phyloP scores from a whole-genome alignment of 495 filamentous ascomycete genomes.

The Astrocystis sublimbata region DNA sequence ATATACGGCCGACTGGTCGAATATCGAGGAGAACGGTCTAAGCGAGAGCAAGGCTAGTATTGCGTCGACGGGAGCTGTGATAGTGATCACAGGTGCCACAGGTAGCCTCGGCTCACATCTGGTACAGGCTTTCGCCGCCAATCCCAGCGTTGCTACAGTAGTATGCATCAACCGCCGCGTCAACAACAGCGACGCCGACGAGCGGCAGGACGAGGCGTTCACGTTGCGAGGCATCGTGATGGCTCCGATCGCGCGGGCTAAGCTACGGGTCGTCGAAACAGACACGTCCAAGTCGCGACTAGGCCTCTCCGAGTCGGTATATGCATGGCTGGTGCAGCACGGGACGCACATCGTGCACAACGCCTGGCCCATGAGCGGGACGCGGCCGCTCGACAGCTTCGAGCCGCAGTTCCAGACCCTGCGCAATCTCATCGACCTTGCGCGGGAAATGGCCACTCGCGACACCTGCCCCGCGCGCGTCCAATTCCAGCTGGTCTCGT shows the following conservation, averaged over 20 bases:
- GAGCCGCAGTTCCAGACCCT: constrained; percentile 48
- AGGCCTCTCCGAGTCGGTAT: constrained; percentile 46
- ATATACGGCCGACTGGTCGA: no score
- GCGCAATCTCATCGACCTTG: constrained; percentile 45
- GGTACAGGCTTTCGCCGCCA: constrained; percentile 35
- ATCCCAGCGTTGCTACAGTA: constrained; percentile 36
- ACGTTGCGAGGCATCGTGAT: no score
- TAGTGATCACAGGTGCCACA: constrained; percentile 50
- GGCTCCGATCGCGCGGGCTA: no score
- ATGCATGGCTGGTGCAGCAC: constrained; percentile 26
- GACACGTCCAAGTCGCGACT: constrained; percentile 46
- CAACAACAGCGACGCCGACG: neutral
- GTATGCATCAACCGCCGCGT: constrained; percentile 49
- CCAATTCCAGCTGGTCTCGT: constrained; percentile 51
- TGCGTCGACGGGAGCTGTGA: no score
- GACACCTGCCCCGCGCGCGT: neutral
- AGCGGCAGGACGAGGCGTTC: no score
- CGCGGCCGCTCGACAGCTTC: constrained; percentile 39
- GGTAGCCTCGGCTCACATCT: constrained; percentile 47
- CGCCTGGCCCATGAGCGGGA: constrained; percentile 51
- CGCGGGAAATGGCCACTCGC: constrained; percentile 28
- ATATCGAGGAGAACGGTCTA: no score
- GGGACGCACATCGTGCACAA: constrained; percentile 58
- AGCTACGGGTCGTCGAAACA: constrained; percentile 47
- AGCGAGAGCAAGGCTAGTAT: no score